phyloP scores from a whole-genome alignment of 1,284 basidiomycete genomes.

The Ustilago bromivora region DNA sequence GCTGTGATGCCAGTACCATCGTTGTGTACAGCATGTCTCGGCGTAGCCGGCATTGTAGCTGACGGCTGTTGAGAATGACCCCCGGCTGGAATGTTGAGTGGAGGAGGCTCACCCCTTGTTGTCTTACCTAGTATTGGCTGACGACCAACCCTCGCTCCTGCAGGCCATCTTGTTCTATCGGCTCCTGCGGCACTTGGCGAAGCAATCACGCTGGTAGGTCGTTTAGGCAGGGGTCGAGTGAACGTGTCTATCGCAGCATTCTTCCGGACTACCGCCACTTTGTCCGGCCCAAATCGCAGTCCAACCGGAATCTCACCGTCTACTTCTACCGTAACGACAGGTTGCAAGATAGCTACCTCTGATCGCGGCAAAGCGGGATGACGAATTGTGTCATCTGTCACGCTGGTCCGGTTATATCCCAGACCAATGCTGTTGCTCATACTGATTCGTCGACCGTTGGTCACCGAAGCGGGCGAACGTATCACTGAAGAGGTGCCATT shows the following conservation, averaged over 20 bases:
- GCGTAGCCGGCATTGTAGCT: conserved; percentile 26
- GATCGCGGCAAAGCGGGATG: conserved; percentile 88
- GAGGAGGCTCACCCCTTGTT: conserved; percentile 5
- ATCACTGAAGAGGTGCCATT: conserved; percentile 11
- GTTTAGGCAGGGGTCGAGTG: conserved; percentile 30
- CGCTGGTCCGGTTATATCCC: conserved; percentile 1
- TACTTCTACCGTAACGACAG: conserved; percentile 75
- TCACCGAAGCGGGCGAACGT: conserved; percentile 24
- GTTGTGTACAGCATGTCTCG: conserved; percentile 13
- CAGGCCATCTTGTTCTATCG: conserved; percentile 16
- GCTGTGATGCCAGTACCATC: conserved; percentile 9
- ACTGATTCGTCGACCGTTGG: conserved; percentile 21
- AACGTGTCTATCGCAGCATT: conserved; percentile 48
- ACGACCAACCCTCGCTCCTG: conserved; percentile 15
- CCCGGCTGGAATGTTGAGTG: conserved; percentile 7
- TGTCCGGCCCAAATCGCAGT: conserved; percentile 36
- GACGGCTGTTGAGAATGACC: conserved; percentile 11
- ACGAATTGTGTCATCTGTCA: conserved; percentile 74
- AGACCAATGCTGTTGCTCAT: not conserved
- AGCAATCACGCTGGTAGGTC: conserved; percentile 14
- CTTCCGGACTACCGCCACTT: conserved; percentile 40
- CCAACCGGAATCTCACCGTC: conserved; percentile 39
- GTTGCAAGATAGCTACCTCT: conserved; percentile 89
- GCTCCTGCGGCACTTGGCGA: not conserved
- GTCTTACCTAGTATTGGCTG: not conserved